Evolutionary conservation across 441 rosid species (phyloP).

Genomic region (Mallotus japonicus): DNA sequence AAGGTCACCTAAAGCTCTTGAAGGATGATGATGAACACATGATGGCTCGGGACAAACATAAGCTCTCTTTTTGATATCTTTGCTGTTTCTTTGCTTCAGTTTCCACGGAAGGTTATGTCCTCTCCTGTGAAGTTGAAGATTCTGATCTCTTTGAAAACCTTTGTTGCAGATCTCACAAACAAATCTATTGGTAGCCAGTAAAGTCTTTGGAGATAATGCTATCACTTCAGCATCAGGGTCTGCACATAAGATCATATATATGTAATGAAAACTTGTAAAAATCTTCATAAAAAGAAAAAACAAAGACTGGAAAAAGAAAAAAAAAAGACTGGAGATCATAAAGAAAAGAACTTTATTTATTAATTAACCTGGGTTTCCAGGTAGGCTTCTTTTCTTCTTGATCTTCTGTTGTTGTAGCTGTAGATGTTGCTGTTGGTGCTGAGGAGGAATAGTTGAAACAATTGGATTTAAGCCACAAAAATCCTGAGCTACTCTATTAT

Average conservation of each 20-base stretch:
- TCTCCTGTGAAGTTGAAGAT: slow-evolving; percentile 86
- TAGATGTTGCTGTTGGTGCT: slow-evolving; percentile 37
- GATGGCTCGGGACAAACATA: slow-evolving; percentile 66
- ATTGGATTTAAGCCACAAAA: slow-evolving; percentile 42
- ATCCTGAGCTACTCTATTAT: slow-evolving; percentile 46
- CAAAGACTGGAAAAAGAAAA: neutral
- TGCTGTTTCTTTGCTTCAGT: slow-evolving; percentile 63
- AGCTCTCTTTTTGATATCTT: slow-evolving; percentile 56
- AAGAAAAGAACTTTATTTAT: no score
- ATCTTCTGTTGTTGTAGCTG: slow-evolving; percentile 40
- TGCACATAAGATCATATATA: slow-evolving; percentile 20
- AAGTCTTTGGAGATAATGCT: slow-evolving; percentile 73
- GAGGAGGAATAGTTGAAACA: slow-evolving; percentile 40
- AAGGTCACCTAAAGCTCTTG: slow-evolving; percentile 72
- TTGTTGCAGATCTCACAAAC: slow-evolving; percentile 90
- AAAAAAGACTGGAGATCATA: neutral
- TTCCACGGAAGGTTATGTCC: slow-evolving; percentile 97
- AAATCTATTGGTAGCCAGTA: slow-evolving; percentile 78
- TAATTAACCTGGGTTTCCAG: slow-evolving; percentile 81
- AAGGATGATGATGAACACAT: slow-evolving; percentile 71
- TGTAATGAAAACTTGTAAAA: neutral
- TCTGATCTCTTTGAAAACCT: slow-evolving; percentile 89
- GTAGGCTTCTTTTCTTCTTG: slow-evolving; percentile 86
- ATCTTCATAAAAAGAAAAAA: neutral
- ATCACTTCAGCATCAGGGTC: slow-evolving; percentile 91